Conservation (phyloP, 768 basidiomycete species). For the Hypholoma fasciculare region DNA sequence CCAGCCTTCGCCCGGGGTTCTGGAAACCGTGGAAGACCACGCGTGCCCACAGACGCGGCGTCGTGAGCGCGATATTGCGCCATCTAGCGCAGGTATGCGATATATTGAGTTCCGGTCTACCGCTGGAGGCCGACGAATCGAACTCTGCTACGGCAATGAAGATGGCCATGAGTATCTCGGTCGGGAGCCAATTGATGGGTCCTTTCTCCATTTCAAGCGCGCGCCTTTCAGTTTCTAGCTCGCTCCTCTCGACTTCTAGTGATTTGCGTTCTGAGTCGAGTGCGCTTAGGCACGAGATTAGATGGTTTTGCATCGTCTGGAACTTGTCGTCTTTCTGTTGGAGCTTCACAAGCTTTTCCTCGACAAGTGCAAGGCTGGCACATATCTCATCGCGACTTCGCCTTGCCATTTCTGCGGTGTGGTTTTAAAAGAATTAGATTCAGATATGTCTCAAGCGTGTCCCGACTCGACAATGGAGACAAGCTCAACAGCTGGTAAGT, state of each 20-base stretch:
- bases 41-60: conserved; percentile 45
- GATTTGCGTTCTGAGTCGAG: conserved; percentile 30
- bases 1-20: conserved; percentile 2
- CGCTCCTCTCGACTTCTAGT: conserved; percentile 36
- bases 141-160: conserved; percentile 31
- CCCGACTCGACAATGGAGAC: no score
- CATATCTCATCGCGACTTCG: conserved; percentile 30
- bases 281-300: conserved; percentile 34
- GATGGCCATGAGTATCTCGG: conserved; percentile 46
- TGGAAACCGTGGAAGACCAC: conserved; percentile 18
- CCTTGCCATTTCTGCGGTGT: conserved; percentile 17
- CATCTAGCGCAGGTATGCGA: conserved; percentile 53
- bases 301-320: not conserved
- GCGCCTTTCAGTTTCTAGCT: conserved; percentile 26
- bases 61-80: conserved; percentile 43
- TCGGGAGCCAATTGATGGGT: conserved; percentile 52
- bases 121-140: conserved; percentile 22
- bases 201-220: conserved; percentile 39
- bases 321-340: conserved; percentile 39
- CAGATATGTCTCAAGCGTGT: no score
- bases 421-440: no score
- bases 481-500: no score
- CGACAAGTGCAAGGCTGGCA: conserved; percentile 35
- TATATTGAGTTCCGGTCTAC: conserved; percentile 36
- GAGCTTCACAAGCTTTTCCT: conserved; percentile 36